phyloP scores from a whole-genome alignment of 202 grass and related monocot species.

The Setaria italica region DNA sequence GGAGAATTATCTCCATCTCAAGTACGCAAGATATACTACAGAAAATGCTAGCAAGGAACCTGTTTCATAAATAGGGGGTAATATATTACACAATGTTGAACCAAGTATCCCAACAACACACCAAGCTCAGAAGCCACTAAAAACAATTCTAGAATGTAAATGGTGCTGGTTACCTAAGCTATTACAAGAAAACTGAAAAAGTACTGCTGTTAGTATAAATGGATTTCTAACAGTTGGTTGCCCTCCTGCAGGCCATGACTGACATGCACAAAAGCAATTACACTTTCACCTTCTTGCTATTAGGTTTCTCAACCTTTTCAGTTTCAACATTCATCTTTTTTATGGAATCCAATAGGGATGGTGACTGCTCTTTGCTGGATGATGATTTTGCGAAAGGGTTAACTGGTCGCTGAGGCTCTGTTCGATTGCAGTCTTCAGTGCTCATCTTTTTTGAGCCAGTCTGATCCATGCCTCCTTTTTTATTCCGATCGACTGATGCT shows the following conservation, averaged over 20 bases:
- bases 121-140: not conserved
- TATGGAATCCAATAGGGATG: slow-evolving; percentile 69
- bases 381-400: slow-evolving; percentile 72
- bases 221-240: not conserved
- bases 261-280: slow-evolving; percentile 22
- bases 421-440: slow-evolving; percentile 3
- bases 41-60: not conserved
- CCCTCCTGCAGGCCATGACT: not conserved
- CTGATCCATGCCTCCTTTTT: slow-evolving; percentile 30
- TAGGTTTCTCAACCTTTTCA: slow-evolving; percentile 51
- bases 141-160: not conserved
- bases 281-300: slow-evolving; percentile 47
- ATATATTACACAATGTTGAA: slow-evolving; percentile 26
- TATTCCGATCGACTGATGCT: slow-evolving; percentile 15
- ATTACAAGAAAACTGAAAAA: not conserved
- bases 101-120: not conserved
- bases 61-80: not conserved
- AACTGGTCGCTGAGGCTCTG: slow-evolving; percentile 49
- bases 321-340: slow-evolving; percentile 69
- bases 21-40: not conserved
- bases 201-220: slow-evolving; percentile 9
- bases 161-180: not conserved
- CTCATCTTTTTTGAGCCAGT: slow-evolving; percentile 1
- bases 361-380: slow-evolving; percentile 56
- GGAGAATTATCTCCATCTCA: not conserved